Base-by-base conservation (phyloP, 2,329 filamentous ascomycete species). In the Ophiobolus disseminans region DNA sequence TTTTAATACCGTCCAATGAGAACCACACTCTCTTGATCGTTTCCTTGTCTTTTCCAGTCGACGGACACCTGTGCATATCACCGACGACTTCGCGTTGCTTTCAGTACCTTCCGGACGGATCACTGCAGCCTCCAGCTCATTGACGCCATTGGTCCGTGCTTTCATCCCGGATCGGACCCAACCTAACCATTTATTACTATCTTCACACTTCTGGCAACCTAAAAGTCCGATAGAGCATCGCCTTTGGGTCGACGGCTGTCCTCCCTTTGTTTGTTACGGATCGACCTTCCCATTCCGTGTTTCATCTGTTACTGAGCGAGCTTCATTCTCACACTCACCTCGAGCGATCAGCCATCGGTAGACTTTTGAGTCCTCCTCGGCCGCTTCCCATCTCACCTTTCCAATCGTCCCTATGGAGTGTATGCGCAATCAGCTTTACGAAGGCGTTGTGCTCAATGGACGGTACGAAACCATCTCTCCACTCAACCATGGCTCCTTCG, bases 401-500 rank as follows among this genome's bases (percentile, higher is more conserved):
- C 44, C 45, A 40, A 57, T 43, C 51, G 36, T 59, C 55, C 61
- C 56, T 63, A 88, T 96, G 91, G 90, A 91, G 78, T 96, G 91
- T 81, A 85, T 96, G 81, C 86, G 87, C 78, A 86, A 91, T 77
- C 83, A 86, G 70, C 94, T 96, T 77, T 80, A 86, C 69, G 81
- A 86, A 75, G 90, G 89, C 75, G 84, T 89, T 75, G 78, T 96
- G 70, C 86, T 96, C 70, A 86, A 90, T 72, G 91, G 90, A 74
- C 92, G 94, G 62, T 99, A 94, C 75, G 82, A 89, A 77, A 96
- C 92, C 47, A 82, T 97, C 69, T 90, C 92, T 62, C 92, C 94
- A 48, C 88, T 99, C 78, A 99, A 99, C 73, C 91, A 97, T 82
- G 94, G 94, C 64, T 97, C 94, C 46, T 99, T 97, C 70, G 94